Percentiles rank a stretch among this genome's conserved stretches.
phyloP scores from a whole-genome alignment of 345 rosid species.

The Linum tenue region DNA sequence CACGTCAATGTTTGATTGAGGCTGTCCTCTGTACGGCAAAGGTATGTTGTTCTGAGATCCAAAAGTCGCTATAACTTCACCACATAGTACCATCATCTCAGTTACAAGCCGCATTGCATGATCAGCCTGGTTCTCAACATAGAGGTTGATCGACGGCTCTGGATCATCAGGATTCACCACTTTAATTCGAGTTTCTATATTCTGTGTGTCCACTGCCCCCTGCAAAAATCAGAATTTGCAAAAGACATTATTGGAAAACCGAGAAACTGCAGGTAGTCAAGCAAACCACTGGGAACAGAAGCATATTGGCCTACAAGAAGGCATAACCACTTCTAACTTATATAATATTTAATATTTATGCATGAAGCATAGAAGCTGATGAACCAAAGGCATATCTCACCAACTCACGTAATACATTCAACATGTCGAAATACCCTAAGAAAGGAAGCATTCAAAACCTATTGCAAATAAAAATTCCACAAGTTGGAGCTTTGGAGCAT shows the following conservation, averaged over 20 bases:
- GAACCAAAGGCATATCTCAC: neutral
- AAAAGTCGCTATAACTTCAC: constrained; percentile 79
- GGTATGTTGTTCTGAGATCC: constrained; percentile 67
- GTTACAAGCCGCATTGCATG: constrained; percentile 89
- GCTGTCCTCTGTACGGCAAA: constrained; percentile 95
- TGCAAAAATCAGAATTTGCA: constrained; percentile 21
- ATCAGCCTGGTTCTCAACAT: constrained; percentile 85
- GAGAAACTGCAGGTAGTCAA: neutral
- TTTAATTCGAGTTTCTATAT: constrained; percentile 74
- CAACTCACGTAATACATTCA: neutral
- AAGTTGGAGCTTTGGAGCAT: neutral
- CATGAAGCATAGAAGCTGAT: neutral
- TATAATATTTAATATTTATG: neutral
- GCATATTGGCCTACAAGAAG: neutral
- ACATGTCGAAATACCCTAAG: neutral
- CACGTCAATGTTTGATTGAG: constrained; percentile 74
- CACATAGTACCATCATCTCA: constrained; percentile 98
- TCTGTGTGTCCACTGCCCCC: constrained; percentile 92
- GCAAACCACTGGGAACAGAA: neutral
- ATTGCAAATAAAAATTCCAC: neutral
- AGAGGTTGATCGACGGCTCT: constrained; percentile 63
- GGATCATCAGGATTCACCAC: constrained; percentile 81
- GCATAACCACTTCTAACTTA: neutral
- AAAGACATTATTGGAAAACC: neutral
- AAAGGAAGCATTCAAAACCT: neutral